Base-by-base conservation (phyloP, 306 rosid species). In the Ormosia emarginata region DNA sequence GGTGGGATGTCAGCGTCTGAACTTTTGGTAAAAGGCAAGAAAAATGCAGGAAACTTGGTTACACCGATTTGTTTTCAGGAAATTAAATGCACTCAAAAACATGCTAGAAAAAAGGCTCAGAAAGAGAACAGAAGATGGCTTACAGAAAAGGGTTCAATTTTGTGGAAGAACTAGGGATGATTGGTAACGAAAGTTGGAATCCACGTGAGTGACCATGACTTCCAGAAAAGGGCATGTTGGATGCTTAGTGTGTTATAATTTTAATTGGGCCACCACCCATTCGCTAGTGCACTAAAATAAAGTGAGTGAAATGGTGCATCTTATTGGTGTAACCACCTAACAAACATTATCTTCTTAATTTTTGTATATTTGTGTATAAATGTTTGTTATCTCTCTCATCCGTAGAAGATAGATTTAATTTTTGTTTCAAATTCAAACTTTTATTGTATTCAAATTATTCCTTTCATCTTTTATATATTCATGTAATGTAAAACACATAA, bases 261-360 rank as follows among this genome's bases (percentile, higher is more conserved):
- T 65, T 30, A 39, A 39, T 63, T 66, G 77, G 81, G 6, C 46
- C 85, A 32, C 63, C 56, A 44, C 24, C 71, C 39, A 52, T 69
- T 58, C 2, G 49, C 32, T 18, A 59, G 66, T 30, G 66, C 24
- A 24, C 63, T 2, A 44, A 37, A 10, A 15, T 17, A 10, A 41
- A 39, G 55, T 56, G 18, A 34, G 13, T 8, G 4, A 70, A 49
- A 62, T 62, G 55, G 67, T 64, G 59, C 79, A 29, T 33, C 24
- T 24, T 24, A 24, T 24, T 24, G 24, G 24, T 24, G 24, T 24
- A 24, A 24, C 24, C 24, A 24, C 24, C 24, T 24, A 24, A 24
- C 24, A 24, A 24, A 24, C 24, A 24, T 24, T 24, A 24, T 24
- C 24, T 24, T 24, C 24, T 24, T 24, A 24, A 24, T 24, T 24